These are phyloP conservation scores for Clonostachys chloroleuca DNA, from an alignment of 2,329 filamentous ascomycete species.

Conservation along the genomic window DNA sequence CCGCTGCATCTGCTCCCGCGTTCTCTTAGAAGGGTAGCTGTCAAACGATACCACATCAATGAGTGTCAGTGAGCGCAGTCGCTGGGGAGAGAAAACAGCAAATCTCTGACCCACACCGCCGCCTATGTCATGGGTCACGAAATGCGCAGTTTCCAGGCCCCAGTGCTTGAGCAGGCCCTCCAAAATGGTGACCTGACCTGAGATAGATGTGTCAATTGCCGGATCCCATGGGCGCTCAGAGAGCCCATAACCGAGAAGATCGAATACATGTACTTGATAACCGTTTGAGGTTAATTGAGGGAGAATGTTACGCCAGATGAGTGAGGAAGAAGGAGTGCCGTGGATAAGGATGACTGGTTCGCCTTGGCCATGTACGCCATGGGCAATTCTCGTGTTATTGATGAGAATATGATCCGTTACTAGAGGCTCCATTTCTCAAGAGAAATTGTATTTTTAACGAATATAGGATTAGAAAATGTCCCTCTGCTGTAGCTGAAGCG, in stretches of 20 bases:
- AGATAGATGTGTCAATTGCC: constrained; percentile 21
- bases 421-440: constrained; percentile 8
- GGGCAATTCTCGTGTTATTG: constrained; percentile 15
- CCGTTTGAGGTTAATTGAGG: constrained; percentile 11
- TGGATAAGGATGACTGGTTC: constrained; percentile 20
- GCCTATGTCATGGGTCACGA: constrained; percentile 22
- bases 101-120: constrained; percentile 21
- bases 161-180: constrained; percentile 16
- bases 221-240: constrained; percentile 21
- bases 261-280: constrained; percentile 18
- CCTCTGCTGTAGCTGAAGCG: no score
- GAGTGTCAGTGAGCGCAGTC: constrained; percentile 16
- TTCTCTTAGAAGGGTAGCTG: constrained; percentile 23
- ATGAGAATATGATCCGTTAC: constrained; percentile 17
- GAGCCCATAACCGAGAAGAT: constrained; percentile 22
- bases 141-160: constrained; percentile 13
- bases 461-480: no score
- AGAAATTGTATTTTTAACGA: no score
- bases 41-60: constrained; percentile 23
- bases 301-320: constrained; percentile 23
- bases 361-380: constrained; percentile 16
- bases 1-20: constrained; percentile 18
- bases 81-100: constrained; percentile 10
- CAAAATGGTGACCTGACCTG: constrained; percentile 20
- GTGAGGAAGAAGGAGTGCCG: constrained; percentile 24